Evolutionary conservation across 179 eudicot genomes (phyloP).

Genomic region (Dionaea muscipula): DNA sequence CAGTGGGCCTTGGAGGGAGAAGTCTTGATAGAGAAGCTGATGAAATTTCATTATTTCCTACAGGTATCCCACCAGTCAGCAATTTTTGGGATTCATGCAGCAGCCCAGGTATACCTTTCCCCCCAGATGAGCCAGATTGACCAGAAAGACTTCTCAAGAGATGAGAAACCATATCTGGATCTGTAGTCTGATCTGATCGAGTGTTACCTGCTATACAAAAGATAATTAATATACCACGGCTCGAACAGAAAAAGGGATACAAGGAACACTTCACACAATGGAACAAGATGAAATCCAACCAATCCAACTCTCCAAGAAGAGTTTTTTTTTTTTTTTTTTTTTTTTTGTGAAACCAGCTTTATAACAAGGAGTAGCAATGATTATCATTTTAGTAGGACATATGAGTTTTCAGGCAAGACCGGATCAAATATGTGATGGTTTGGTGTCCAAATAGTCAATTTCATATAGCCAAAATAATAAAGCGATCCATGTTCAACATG

Average conservation of each 20-base stretch:
- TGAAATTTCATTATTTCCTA: conserved; percentile 29
- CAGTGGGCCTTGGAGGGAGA: conserved; percentile 8
- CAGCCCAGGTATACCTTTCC: conserved; percentile 27
- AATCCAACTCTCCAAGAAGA: too few relatives aligned
- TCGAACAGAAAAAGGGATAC: neutral
- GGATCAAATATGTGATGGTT: too few relatives aligned
- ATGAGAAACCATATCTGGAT: conserved; percentile 47
- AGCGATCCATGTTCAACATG: too few relatives aligned
- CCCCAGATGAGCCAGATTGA: conserved; percentile 31
- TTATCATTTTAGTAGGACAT: too few relatives aligned
- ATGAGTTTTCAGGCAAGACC: too few relatives aligned
- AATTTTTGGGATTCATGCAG: conserved; percentile 36
- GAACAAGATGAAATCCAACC: too few relatives aligned
- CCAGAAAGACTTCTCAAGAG: conserved; percentile 52
- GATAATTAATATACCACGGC: neutral
- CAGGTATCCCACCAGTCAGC: conserved; percentile 26
- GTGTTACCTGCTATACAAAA: conserved; percentile 38
- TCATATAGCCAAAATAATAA: too few relatives aligned
- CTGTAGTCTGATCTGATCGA: conserved; percentile 34
- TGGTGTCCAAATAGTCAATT: too few relatives aligned
- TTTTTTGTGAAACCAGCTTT: too few relatives aligned
- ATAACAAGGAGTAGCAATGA: too few relatives aligned
- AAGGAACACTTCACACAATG: too few relatives aligned
- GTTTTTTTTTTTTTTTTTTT: too few relatives aligned
- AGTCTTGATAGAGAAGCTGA: conserved; percentile 13